Evolutionary conservation across 768 basidiomycete genomes (phyloP), one percentile per base, ranked within the genome.

Genomic region (Boletus eberwhitei): DNA sequence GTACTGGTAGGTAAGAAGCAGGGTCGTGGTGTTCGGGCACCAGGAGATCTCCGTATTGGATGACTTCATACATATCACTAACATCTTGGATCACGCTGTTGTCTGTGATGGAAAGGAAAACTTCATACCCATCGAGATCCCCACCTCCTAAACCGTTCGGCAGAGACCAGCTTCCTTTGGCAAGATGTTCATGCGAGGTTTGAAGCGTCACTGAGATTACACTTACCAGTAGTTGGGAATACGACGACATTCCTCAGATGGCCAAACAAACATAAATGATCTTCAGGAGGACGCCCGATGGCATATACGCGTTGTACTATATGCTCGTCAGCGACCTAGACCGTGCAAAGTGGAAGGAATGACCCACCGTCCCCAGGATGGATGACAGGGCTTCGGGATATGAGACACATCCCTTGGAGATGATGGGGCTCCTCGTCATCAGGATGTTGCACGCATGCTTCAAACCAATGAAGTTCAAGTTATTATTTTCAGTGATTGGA

Each of bases 101-200:
- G 21, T 31, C 29, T 8, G 21, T 9, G 44, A 45, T 38, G 22
- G 8, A 37, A 8, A 46, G 5, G 35, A 11, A 12, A 57, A 21
- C 13, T 36, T 39, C 48, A 16, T 64, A 88, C 87, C 89, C 89
- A 53, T 90, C 89, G n/a, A 90, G 71, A 71, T 91, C 89, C 0
- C 89, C 89, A 35, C 88, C 88, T 11, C 79, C 85, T 16, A 90
- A 75, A 56, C 79, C 82, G 3, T 86, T 88, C 11, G 89, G 79
- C 39, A 90, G 63, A 1, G 88, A 86, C 36, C 86, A 79, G 2
- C 61, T 53, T 6, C 85, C 86, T 88, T 58, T 11, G 2, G 35
- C 13, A 32, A n/a, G 31, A 13, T 32, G 11, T 38, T 53, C 35
- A 19, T 34, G 26, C 9, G 13, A 16, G 26, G 31, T 2, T n/a